Evolutionary conservation across 768 basidiomycete species (phyloP), one percentile per base, ranked within the genome.

Genomic region (Cyathus striatus): DNA sequence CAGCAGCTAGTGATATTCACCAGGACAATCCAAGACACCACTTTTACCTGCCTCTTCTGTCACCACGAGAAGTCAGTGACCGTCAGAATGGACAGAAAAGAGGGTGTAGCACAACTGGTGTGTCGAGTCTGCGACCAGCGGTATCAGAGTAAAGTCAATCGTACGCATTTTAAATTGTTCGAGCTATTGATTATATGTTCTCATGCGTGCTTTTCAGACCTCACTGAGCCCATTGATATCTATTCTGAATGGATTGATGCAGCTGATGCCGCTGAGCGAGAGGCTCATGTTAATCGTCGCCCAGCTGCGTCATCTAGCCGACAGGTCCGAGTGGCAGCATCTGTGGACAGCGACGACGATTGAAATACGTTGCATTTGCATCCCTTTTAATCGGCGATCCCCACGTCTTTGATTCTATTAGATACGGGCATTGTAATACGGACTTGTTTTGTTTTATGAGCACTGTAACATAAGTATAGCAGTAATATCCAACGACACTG

Each of bases 171-270:
- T n/a, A n/a, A n/a, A n/a, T n/a, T 33, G 26, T 50, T 24, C 37
- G 27, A 14, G 5, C 20, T 21, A 17, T 34, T 9, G 47, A 50
- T 43, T 14, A 23, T 22, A 23, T 49, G 34, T 41, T 38, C 47
- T 40, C 46, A 44, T 42, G 35, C 30, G 12, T 41, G 34, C 37
- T 30, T 14, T 38, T 12, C 57, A 93, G 90, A 92, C 60, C 70
- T 92, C 41, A 90, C 89, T 1, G 90, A 91, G 51, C 79, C 90
- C 13, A 81, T 92, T 44, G 90, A 92, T 61, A 87, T 92, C 23
- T 92, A 90, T 59, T 90, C 89, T 5, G 87, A 90, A 57, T 92
- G 90, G 90, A 89, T 91, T 49, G 88, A 90, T 58, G 88, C 88
- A 38, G 86, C 87, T 5, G 88, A 90, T 58, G 83, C 85, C 6